Conservation (phyloP, 1,139 yeast genomes). For the Pichia sp. region DNA sequence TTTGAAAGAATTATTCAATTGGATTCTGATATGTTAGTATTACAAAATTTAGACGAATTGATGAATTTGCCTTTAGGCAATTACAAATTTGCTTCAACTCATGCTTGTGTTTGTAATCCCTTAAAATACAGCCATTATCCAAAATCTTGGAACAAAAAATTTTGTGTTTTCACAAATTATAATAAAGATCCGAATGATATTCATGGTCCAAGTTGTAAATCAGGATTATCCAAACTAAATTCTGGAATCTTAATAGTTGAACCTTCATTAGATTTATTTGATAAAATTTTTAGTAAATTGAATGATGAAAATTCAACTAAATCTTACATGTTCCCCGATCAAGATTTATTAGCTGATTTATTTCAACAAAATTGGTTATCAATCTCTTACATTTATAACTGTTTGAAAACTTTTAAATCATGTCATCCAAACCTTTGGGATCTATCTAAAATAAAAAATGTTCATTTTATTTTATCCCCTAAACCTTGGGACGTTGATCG, state of each 20-base stretch:
- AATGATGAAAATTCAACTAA: conserved; percentile 32
- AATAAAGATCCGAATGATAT: conserved; percentile 12
- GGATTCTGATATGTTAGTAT: conserved; percentile 52
- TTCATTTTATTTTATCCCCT: conserved; percentile 50
- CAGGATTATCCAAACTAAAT: conserved; percentile 44
- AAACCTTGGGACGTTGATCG: conserved; percentile 49
- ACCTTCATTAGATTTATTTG: conserved; percentile 35
- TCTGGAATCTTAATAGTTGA: conserved; percentile 48
- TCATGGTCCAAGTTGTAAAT: conserved; percentile 37
- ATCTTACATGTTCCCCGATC: conserved; percentile 50
- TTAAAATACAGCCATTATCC: conserved; percentile 46
- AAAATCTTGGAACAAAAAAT: conserved; percentile 41
- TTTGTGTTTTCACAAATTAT: conserved; percentile 36
- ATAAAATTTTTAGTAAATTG: conserved; percentile 36
- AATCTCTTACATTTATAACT: conserved; percentile 46
- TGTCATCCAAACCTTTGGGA: conserved; percentile 43
- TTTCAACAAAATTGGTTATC: conserved; percentile 44
- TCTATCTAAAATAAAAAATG: conserved; percentile 41
- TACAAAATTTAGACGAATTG: conserved; percentile 50
- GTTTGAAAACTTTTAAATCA: conserved; percentile 42
- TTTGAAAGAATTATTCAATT: conserved; percentile 46
- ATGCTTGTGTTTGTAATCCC: conserved; percentile 58
- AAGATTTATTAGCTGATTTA: conserved; percentile 47
- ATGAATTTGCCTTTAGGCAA: conserved; percentile 36
- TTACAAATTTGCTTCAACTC: conserved; percentile 46